Percentiles rank a stretch among this genome's conserved stretches.
Conservation (phyloP, 306 rosid genomes). For the Cucumis melo region DNA sequence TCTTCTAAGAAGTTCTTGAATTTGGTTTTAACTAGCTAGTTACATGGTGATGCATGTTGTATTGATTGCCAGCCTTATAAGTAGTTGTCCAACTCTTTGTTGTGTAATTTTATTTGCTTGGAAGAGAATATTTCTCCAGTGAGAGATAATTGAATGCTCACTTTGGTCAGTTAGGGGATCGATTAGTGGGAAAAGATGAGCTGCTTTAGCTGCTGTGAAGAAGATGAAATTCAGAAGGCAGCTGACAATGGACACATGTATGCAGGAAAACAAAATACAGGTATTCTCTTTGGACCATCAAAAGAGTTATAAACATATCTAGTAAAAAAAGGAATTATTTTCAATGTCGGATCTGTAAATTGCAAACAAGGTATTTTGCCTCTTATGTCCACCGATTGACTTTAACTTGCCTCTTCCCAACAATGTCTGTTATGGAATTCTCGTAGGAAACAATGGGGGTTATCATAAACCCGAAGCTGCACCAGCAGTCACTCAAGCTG, state of each 20-base stretch:
- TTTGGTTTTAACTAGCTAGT: neutral
- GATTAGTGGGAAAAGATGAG: constrained; percentile 33
- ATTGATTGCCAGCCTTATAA: neutral
- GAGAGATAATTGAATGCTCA: neutral
- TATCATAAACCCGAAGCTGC: neutral
- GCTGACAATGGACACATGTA: constrained; percentile 26
- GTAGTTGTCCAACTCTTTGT: neutral
- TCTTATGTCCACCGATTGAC: neutral
- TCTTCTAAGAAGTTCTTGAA: neutral
- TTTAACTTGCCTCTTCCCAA: neutral
- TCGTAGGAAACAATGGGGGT: constrained; percentile 3
- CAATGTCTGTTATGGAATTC: neutral
- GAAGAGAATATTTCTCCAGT: neutral
- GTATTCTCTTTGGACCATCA: constrained; percentile 14
- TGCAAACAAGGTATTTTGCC: neutral
- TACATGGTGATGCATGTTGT: neutral
- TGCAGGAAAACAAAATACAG: constrained; percentile 22
- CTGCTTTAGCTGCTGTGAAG: constrained; percentile 63
- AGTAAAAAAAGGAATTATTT: neutral
- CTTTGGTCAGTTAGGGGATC: neutral
- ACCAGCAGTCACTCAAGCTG: constrained; percentile 8
- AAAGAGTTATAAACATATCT: neutral
- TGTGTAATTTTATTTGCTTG: neutral
- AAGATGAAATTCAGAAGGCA: constrained; percentile 26
- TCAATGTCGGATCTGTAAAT: neutral